Evolutionary conservation across 257 asterid species (phyloP), one percentile per base, ranked within the genome.

Genomic region (Primulina tabacum): DNA sequence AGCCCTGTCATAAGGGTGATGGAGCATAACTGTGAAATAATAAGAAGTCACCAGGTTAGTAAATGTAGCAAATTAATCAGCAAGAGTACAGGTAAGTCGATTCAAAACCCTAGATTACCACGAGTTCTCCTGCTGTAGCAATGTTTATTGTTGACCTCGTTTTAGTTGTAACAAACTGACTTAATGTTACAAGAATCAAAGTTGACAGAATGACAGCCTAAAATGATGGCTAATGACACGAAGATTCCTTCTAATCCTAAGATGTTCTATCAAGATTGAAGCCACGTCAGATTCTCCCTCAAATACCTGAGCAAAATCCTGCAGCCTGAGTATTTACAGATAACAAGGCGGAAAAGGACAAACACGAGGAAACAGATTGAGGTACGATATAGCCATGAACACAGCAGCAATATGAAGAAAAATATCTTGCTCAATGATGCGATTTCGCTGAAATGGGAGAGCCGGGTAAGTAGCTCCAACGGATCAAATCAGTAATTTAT

Each of bases 201-300:
- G 87, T 77, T 2, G 78, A 84, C 67, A 93, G 79, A 57, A 93
- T 89, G 73, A 93, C 14, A 82, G 73, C 28, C 99, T 78, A 57
- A 90, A 93, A 1, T 97, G 92, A 69, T 93, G 99, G 78, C 97
- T 93, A 29, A 90, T 89, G 59, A 93, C 68, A 1, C 95, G 82
- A 38, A 90, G 95, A 64, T 86, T 85, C 69, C 95, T 77, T 70
- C 95, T 81, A 79, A 90, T 93, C 65, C 86, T 80, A 38, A 93
- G 95, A 86, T 93, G 99, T 8, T 90, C 96, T 7, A 86, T 35
- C 83, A 90, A 33, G 78, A 93, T 84, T 0, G 89, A 60, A 7
- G 81, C 83, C 33, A 93, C 96, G 2, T 93, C 96, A 8, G 95
- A 80, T 63, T 90, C 82, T 63, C 29, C 75, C 76, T 82, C 85